These are phyloP conservation scores for Juglanconis sp. DNA, from an alignment of 2,329 filamentous ascomycete species.

Conservation along the genomic window DNA sequence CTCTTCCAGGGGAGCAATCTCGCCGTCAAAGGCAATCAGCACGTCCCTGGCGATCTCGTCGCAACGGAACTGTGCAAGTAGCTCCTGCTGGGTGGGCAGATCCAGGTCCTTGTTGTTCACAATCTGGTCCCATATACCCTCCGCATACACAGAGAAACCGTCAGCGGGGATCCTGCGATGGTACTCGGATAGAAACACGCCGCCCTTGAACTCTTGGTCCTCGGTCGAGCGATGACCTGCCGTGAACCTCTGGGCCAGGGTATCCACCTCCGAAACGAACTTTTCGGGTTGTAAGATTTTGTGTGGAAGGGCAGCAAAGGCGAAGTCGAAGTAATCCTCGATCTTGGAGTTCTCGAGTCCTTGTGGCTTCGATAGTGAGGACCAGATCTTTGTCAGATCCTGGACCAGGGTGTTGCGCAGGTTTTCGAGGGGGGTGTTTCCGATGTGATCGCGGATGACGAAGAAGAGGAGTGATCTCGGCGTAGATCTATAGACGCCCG, in stretches of 20 bases:
- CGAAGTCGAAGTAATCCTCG: slow-evolving; percentile 98
- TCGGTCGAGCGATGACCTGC: slow-evolving; percentile 73
- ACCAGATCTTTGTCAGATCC: slow-evolving; percentile 90
- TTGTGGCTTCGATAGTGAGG: slow-evolving; percentile 83
- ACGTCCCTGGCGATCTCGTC: slow-evolving; percentile 95
- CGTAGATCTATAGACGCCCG: slow-evolving; percentile 58
- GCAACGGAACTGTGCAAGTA: slow-evolving; percentile 94
- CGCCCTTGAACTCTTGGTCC: slow-evolving; percentile 73
- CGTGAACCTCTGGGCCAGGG: slow-evolving; percentile 76
- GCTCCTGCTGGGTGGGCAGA: slow-evolving; percentile 91
- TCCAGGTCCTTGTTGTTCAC: slow-evolving; percentile 98
- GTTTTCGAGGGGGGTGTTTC: slow-evolving; percentile 84
- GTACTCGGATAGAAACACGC: slow-evolving; percentile 89
- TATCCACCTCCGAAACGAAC: slow-evolving; percentile 76
- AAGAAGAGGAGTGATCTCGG: slow-evolving; percentile 94
- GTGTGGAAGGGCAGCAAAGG: slow-evolving; percentile 91
- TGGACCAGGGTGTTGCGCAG: slow-evolving; percentile 86
- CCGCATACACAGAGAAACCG: slow-evolving; percentile 90
- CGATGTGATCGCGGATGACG: slow-evolving; percentile 95
- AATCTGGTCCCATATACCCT: slow-evolving; percentile 97
- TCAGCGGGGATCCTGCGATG: slow-evolving; percentile 94
- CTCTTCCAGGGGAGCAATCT: slow-evolving; percentile 81
- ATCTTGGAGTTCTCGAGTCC: slow-evolving; percentile 87
- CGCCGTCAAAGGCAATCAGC: slow-evolving; percentile 74
- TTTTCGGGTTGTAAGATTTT: slow-evolving; percentile 94